Percentiles rank a stretch among this genome's conserved stretches.
These are phyloP conservation scores for Rhododendron mucronatum DNA, from an alignment of 148 eudicot genomes.

Conservation along the genomic window DNA sequence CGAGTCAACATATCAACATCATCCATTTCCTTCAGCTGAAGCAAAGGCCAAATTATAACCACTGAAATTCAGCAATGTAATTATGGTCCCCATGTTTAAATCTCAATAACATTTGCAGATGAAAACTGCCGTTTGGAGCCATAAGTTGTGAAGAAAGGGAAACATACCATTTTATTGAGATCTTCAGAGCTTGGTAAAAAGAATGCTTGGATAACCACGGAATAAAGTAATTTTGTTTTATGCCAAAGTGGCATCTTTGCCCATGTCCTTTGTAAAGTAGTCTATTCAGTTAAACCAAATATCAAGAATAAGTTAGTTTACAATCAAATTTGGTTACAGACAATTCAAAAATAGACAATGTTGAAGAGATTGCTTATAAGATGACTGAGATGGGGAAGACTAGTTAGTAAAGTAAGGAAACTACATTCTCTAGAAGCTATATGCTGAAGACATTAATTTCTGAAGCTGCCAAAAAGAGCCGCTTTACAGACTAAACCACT, in stretches of 20 bases:
- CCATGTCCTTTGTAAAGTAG: slow-evolving; percentile 47
- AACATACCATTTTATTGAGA: slow-evolving; percentile 62
- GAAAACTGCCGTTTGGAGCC: neutral
- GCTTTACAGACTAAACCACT: neutral
- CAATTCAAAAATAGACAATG: neutral
- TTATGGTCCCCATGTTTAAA: neutral
- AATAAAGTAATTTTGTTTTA: slow-evolving; percentile 32
- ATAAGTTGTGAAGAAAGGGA: neutral
- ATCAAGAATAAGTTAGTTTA: neutral
- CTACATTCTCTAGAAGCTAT: neutral
- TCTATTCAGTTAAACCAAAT: slow-evolving; percentile 15
- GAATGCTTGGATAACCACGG: slow-evolving; percentile 34
- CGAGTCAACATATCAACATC: slow-evolving; percentile 91
- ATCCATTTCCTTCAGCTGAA: slow-evolving; percentile 85
- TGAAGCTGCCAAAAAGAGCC: slow-evolving; percentile 30
- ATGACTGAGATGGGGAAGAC: too few species aligned
- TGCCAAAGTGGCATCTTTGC: slow-evolving; percentile 52
- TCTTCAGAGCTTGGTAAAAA: slow-evolving; percentile 15
- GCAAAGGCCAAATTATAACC: slow-evolving; percentile 23
- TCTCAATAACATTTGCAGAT: neutral
- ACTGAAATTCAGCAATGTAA: slow-evolving; percentile 3
- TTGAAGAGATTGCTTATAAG: too few species aligned
- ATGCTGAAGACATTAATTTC: neutral
- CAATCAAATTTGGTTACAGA: neutral
- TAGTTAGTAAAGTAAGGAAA: too few species aligned